Evolutionary conservation across 106 monocot genomes (phyloP).

Genomic region (Dioscorea alata): DNA sequence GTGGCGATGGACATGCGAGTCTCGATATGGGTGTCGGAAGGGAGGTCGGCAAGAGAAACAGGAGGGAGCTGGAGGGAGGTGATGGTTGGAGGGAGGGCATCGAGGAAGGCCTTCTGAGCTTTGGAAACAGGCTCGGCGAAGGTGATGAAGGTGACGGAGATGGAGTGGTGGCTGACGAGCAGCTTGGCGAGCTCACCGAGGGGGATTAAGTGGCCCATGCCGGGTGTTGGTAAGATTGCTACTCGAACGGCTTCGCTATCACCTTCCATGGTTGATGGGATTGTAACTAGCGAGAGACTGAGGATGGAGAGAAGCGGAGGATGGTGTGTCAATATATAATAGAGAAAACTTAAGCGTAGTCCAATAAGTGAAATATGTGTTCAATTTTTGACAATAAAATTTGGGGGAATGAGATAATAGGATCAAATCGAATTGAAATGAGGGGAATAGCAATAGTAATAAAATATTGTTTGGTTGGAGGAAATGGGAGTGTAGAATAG

Average conservation of each 20-base stretch:
- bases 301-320: too few relatives aligned
- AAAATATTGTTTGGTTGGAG: too few relatives aligned
- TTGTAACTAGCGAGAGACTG: too few relatives aligned
- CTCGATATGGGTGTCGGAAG: slow-evolving; percentile 4
- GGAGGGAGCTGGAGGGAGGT: slow-evolving; percentile 13
- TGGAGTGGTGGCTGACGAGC: slow-evolving; percentile 30
- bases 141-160: slow-evolving; percentile 48
- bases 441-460: too few relatives aligned
- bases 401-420: too few relatives aligned
- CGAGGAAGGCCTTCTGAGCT: slow-evolving; percentile 14
- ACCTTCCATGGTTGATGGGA: not conserved
- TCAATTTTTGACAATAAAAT: too few relatives aligned
- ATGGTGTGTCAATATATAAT: too few relatives aligned
- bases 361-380: too few relatives aligned
- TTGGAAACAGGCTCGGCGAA: slow-evolving; percentile 4
- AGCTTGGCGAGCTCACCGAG: slow-evolving; percentile 37
- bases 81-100: slow-evolving; percentile 18
- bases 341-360: too few relatives aligned
- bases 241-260: slow-evolving; percentile 15
- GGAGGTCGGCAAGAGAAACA: slow-evolving; percentile 12
- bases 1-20: slow-evolving; percentile 1
- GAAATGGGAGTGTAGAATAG: too few relatives aligned
- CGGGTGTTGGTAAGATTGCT: slow-evolving; percentile 33
- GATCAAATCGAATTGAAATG: too few relatives aligned
- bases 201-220: slow-evolving; percentile 71